phyloP scores from a whole-genome alignment of 371 early-diverging fungal genomes.

The Synchytrium microbalum region DNA sequence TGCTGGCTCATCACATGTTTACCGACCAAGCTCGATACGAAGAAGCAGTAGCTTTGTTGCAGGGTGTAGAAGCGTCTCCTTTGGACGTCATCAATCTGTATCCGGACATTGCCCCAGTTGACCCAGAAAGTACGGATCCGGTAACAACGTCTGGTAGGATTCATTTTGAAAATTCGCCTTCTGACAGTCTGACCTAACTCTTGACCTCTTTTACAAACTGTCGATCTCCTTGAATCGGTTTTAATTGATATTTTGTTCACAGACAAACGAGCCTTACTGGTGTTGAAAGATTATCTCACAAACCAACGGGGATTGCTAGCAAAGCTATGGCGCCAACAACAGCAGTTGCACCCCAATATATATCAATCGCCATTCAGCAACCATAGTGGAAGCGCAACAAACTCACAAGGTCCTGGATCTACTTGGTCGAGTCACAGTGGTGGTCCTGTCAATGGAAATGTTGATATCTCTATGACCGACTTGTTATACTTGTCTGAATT shows the following conservation, averaged over 20 bases:
- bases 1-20: conserved; percentile 82
- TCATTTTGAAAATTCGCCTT: neutral
- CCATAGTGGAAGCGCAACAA: neutral
- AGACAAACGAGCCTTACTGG: conserved; percentile 38
- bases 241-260: neutral
- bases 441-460: neutral
- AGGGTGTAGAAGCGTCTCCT: conserved; percentile 73
- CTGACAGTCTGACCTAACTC: neutral
- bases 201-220: neutral
- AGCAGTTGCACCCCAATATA: neutral
- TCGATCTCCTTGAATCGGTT: neutral
- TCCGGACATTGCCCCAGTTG: conserved; percentile 60
- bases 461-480: neutral
- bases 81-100: conserved; percentile 76
- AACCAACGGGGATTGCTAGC: conserved; percentile 57
- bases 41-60: conserved; percentile 64
- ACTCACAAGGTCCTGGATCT: neutral
- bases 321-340: conserved; percentile 22
- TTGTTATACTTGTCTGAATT: conserved; percentile 48
- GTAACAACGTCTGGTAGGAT: conserved; percentile 4
- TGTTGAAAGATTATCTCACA: conserved; percentile 61
- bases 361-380: neutral
- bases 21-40: conserved; percentile 61
- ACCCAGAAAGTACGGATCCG: neutral
- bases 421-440: neutral